Evolutionary conservation across 2,329 filamentous ascomycete genomes (phyloP).

Genomic region (Fragosphaeria purpurea): DNA sequence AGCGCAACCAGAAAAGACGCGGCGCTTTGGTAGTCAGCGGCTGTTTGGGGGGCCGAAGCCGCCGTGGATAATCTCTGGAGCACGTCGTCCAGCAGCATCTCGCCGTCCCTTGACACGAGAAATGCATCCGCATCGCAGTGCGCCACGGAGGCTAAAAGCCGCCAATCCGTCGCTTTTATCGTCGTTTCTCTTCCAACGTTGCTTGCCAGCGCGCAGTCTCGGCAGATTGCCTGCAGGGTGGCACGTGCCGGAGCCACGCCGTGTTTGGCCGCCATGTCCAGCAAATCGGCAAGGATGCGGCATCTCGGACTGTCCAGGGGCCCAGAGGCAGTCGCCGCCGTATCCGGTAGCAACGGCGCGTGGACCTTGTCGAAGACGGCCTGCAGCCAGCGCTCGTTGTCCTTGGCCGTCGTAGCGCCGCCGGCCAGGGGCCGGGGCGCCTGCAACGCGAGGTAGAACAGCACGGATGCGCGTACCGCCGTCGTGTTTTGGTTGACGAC

Average conservation of each 20-base stretch:
- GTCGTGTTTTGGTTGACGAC: background rate
- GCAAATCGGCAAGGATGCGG: slow-evolving; percentile 19
- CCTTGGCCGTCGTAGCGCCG: slow-evolving; percentile 20
- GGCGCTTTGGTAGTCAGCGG: slow-evolving; percentile 13
- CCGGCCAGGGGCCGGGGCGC: slow-evolving; percentile 22
- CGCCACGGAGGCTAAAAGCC: slow-evolving; percentile 29
- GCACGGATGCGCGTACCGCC: slow-evolving; percentile 28
- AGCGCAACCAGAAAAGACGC: slow-evolving; percentile 29
- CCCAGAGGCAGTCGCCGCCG: background rate
- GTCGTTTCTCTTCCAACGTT: background rate
- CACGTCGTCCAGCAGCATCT: slow-evolving; percentile 28
- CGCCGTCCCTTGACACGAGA: slow-evolving; percentile 26
- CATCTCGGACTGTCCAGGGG: background rate
- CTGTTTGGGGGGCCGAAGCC: slow-evolving; percentile 6
- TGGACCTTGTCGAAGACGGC: slow-evolving; percentile 24
- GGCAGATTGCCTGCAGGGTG: slow-evolving; percentile 33
- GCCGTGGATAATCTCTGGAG: slow-evolving; percentile 23
- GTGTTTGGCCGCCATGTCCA: slow-evolving; percentile 23
- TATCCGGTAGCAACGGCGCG: slow-evolving; percentile 15
- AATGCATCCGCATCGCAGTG: slow-evolving; percentile 39
- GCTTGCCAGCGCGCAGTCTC: slow-evolving; percentile 27
- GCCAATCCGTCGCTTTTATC: slow-evolving; percentile 28
- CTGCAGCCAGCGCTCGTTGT: slow-evolving; percentile 31
- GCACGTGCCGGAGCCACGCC: slow-evolving; percentile 25
- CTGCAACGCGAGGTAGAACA: slow-evolving; percentile 33